A percentile compares a stretch with the other conserved stretches of the same genome.
Conservation (phyloP, 176 grass and related monocot species). For the Avena insularis region DNA sequence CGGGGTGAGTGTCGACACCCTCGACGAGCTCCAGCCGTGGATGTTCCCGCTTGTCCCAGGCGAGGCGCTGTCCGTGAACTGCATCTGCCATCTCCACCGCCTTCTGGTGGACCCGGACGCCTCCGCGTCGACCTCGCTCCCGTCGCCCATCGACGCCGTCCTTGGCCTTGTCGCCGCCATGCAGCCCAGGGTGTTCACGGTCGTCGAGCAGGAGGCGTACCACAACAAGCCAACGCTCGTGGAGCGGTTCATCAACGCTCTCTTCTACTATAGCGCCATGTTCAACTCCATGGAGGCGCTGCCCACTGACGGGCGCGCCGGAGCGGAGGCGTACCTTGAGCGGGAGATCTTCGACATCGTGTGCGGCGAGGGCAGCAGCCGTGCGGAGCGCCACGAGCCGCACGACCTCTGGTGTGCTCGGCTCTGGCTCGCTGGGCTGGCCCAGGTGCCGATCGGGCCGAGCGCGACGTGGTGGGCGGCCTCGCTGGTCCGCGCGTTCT, state of each 20-base stretch:
- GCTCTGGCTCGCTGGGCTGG: slow-evolving; percentile 44
- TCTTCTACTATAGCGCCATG: slow-evolving; percentile 75
- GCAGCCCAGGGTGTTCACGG: slow-evolving; percentile 54
- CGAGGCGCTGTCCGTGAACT: slow-evolving; percentile 69
- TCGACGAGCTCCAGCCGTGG: slow-evolving; percentile 49
- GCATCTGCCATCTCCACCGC: slow-evolving; percentile 63
- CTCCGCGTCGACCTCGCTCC: not conserved
- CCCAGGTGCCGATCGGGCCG: slow-evolving; percentile 50
- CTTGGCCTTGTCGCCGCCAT: slow-evolving; percentile 42
- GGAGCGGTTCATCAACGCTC: slow-evolving; percentile 71
- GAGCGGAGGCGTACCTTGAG: slow-evolving; percentile 59
- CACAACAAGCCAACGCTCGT: slow-evolving; percentile 61
- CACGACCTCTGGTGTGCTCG: slow-evolving; percentile 52
- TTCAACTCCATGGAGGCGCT: slow-evolving; percentile 67
- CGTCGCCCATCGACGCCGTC: slow-evolving; percentile 54
- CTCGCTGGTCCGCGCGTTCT: slow-evolving; percentile 43
- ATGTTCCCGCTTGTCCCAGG: slow-evolving; percentile 46
- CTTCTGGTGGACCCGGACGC: slow-evolving; percentile 60
- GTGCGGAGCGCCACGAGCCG: slow-evolving; percentile 78
- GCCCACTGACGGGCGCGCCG: not conserved
- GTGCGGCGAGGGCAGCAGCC: slow-evolving; percentile 61
- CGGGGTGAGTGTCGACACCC: slow-evolving; percentile 41
- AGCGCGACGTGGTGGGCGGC: slow-evolving; percentile 46
- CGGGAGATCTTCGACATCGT: slow-evolving; percentile 77
- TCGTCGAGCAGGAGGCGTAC: slow-evolving; percentile 73